Base-by-base conservation (phyloP, 352 stramenopile species). In the Pythium plurisporium region DNA sequence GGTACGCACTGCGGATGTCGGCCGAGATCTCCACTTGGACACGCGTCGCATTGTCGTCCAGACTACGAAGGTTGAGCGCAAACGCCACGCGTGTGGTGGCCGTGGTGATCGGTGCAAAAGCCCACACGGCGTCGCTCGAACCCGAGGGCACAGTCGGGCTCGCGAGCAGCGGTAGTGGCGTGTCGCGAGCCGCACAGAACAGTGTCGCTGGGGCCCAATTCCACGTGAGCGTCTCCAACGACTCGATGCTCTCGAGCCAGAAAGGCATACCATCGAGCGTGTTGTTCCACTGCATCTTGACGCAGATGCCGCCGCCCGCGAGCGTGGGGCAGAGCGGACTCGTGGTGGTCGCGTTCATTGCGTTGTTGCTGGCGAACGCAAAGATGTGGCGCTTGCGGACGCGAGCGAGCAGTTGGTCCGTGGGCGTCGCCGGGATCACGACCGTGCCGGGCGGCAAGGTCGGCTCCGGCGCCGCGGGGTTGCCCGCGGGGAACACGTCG, bases 241-340 rank as follows among this genome's bases (percentile, higher is more conserved):
- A 82, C 49, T 82, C 72, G 27, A 81, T 64, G 47, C 71, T 74
- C 51, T 84, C 72, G 37, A 87, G 36, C 74, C 74, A 84, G 40
- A 87, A 84, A 1, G 64, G 56, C 25, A 64, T 62, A 10, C 42
- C 59, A 9, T 30, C 29, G 19, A 82, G 26, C 7, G 59, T 52
- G 63, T 83, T 86, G 9, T 52, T 55, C 73, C 71, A 83, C 45
- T 70, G 74, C 10, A 86, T 64, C 33, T 65, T 69, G 9, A 76
- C 74, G 53, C 71, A 79, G 47, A 73, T 73, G 2, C 60, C 61
- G 17, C 61, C 59, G 20, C 10, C 44, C 2, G 31, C 11, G 9
- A 10, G 22, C 5, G 57, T 42, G 23, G 25, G 56, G 25, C 23
- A 48, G 1, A 29, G 30, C 17, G 14, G 9, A n/a, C 23, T 33